Percentiles rank a stretch among this genome's conserved stretches.
These are phyloP conservation scores for Aristolochia contorta DNA, from an alignment of 164 flowering plant species.

Conservation along the genomic window DNA sequence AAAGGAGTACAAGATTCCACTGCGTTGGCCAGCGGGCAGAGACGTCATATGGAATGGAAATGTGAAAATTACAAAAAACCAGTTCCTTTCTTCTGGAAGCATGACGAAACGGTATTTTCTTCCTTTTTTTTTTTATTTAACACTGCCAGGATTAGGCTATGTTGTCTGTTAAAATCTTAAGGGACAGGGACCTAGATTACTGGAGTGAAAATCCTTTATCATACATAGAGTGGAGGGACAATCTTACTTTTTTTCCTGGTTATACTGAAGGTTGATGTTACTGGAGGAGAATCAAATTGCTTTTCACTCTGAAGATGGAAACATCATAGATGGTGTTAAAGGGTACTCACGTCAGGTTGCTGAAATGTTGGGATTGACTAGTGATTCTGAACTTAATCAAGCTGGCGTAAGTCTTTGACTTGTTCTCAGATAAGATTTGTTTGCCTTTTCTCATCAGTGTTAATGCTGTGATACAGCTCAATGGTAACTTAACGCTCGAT, in stretches of 20 bases:
- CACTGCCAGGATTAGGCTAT: neutral
- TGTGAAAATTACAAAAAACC: conserved; percentile 86
- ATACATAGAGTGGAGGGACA: too few relatives aligned
- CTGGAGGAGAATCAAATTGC: conserved; percentile 96
- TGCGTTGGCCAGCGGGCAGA: conserved; percentile 86
- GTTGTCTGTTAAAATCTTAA: neutral
- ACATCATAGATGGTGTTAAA: conserved; percentile 74
- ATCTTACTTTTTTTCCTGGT: neutral
- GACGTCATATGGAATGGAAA: conserved; percentile 95
- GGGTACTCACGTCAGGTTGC: conserved; percentile 91
- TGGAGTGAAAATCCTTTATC: too few relatives aligned
- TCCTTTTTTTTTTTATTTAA: neutral
- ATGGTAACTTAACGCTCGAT: too few relatives aligned
- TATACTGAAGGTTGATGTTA: conserved; percentile 62
- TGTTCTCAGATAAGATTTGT: too few relatives aligned
- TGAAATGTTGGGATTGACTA: conserved; percentile 82
- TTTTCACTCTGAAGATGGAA: conserved; percentile 85
- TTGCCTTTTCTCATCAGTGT: neutral
- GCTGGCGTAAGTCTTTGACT: conserved; percentile 65
- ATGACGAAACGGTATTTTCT: conserved; percentile 74
- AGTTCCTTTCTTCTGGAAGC: conserved; percentile 92
- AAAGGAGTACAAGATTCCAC: conserved; percentile 83
- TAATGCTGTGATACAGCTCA: neutral
- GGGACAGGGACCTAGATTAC: too few relatives aligned
- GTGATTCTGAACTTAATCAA: conserved; percentile 68